Conservation (phyloP, 305 asterid genomes). For the Plantago coronopus region DNA sequence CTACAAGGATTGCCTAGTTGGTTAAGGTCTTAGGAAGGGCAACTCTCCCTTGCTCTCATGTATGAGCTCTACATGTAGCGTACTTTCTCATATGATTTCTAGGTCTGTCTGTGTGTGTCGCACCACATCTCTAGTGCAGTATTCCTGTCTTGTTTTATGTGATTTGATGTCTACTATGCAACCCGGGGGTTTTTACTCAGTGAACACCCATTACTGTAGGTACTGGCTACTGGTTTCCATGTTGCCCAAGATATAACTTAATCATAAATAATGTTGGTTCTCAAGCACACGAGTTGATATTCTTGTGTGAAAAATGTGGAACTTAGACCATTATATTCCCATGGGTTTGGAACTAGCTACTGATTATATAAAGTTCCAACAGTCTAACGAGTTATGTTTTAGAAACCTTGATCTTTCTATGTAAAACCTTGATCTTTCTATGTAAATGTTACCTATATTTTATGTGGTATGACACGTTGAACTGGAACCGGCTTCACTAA, state of each 20-base stretch:
- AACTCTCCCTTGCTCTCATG: neutral
- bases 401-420: too few relatives aligned
- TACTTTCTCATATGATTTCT: neutral
- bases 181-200: neutral
- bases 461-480: neutral
- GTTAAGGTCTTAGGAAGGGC: neutral
- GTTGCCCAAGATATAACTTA: neutral
- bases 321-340: neutral
- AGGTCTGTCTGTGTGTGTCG: neutral
- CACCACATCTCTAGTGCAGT: neutral
- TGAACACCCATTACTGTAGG: neutral
- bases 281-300: neutral
- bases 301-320: neutral
- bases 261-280: neutral
- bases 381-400: neutral
- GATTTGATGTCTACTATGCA: neutral
- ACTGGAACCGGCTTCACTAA: neutral
- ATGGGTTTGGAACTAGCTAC: neutral
- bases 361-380: neutral
- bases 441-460: neutral
- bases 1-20: neutral
- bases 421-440: neutral
- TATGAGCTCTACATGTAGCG: neutral
- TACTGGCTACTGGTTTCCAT: neutral
- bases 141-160: neutral